Evolutionary conservation across 2,329 filamentous ascomycete species (phyloP).

Genomic region (Claviceps spartinae): DNA sequence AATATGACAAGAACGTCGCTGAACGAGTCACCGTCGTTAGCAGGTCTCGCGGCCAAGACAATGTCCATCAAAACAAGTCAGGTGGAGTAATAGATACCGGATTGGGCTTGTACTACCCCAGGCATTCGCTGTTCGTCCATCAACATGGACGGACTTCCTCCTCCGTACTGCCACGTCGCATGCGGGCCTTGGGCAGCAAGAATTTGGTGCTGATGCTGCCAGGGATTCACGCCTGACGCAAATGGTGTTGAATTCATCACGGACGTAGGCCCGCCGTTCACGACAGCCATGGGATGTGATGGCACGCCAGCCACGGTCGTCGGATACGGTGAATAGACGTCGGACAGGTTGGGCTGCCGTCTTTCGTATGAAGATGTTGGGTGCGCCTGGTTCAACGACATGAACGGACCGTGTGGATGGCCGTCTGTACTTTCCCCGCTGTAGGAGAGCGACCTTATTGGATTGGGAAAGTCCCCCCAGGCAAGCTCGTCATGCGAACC

Average conservation of each 20-base stretch:
- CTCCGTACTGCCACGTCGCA: slow-evolving; percentile 23
- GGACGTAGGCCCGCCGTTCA: slow-evolving; percentile 15
- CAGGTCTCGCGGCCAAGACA: neutral
- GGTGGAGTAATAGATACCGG: slow-evolving; percentile 10
- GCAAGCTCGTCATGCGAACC: slow-evolving; percentile 29
- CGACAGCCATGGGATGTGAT: slow-evolving; percentile 18
- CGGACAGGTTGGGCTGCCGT: slow-evolving; percentile 26
- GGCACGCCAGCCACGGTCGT: slow-evolving; percentile 24
- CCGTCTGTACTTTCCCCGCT: slow-evolving; percentile 26
- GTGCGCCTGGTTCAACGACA: slow-evolving; percentile 24
- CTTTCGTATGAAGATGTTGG: slow-evolving; percentile 29
- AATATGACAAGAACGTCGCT: neutral
- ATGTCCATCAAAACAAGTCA: slow-evolving; percentile 7
- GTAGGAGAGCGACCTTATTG: slow-evolving; percentile 34
- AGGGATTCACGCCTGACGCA: slow-evolving; percentile 25
- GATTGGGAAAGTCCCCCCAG: slow-evolving; percentile 30
- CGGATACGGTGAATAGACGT: slow-evolving; percentile 29
- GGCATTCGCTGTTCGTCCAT: slow-evolving; percentile 8
- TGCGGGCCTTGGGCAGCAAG: slow-evolving; percentile 3
- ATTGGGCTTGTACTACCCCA: slow-evolving; percentile 7
- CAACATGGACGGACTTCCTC: slow-evolving; percentile 10
- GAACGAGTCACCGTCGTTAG: neutral
- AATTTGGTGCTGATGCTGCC: slow-evolving; percentile 31
- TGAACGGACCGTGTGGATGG: slow-evolving; percentile 25
- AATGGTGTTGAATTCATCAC: slow-evolving; percentile 20